Evolutionary conservation across 371 early-diverging fungal species (phyloP), one percentile per base, ranked within the genome.

Genomic region (Haplosporangium sp.): DNA sequence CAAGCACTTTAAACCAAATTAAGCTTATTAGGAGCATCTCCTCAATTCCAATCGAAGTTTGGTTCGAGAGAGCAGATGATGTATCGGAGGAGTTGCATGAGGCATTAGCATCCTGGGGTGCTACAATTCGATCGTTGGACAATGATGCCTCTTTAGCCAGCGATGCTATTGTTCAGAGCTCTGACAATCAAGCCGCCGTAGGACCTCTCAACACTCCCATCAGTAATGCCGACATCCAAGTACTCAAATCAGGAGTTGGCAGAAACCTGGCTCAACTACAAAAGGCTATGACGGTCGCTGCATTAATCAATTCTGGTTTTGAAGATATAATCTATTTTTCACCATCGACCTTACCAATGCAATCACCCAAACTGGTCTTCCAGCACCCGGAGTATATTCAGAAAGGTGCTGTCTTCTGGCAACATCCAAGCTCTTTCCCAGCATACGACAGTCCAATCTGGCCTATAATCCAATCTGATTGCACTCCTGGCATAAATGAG

Each of bases 251-350:
- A 40, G 58, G 27, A 48, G 45, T 56, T 4, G 66, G 63, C n/a
- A 35, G 52, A 3, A 65, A 66, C 39, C 63, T 11, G 20, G 70
- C 53, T 11, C 78, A 70, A 17, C 44, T 69, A 4, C 78, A 78
- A 35, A 74, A 71, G 50, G 66, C 75, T 38, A 15, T 81, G 68
- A 81, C 81, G 1, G 45, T 81, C n/a, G 81, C 81, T 2, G 74
- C 81, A 4, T 52, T 81, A 65, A 75, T 81, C 72, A 81, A 81
- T 66, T 81, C 75, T 64, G 81, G 81, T 38, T 81, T 81, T 56
- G 81, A 81, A 35, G 81, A 81, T 27, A 74, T 81, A 13, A 50
- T 81, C 37, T 81, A 71, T 37, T 71, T 65, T 39, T 74, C 81
- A 4, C 81, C 81, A 2, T 71, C 81, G 13, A 71, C 81, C 11